Evolutionary conservation across 306 rosid genomes (phyloP).

Genomic region (Sphenostylis stenocarpa): DNA sequence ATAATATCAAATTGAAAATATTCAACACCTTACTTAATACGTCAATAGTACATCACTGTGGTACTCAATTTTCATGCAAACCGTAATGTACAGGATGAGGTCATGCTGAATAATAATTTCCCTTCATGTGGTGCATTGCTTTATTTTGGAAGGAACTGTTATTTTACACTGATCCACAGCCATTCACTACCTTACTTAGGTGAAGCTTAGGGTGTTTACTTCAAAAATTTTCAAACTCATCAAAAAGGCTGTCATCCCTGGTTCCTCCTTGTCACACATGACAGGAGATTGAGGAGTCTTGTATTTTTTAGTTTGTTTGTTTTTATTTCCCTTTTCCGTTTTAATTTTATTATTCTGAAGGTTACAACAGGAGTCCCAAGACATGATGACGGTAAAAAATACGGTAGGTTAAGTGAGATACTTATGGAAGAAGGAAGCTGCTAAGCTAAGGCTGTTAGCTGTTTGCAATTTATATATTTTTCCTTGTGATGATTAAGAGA

Average conservation of each 20-base stretch:
- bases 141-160: background rate
- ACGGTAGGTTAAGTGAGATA: background rate
- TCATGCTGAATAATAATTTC: background rate
- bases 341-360: background rate
- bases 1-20: conserved; percentile 24
- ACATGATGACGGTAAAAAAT: background rate
- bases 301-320: no score
- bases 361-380: background rate
- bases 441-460: background rate
- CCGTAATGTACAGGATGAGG: background rate
- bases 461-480: background rate
- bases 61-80: conserved; percentile 7
- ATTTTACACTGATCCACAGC: conserved; percentile 2
- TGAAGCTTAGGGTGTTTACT: background rate
- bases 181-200: background rate
- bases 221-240: background rate
- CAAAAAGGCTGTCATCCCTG: background rate
- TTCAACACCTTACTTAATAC: background rate
- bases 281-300: background rate
- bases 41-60: background rate
- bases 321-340: background rate
- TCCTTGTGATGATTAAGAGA: background rate
- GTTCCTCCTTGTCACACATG: background rate
- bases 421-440: background rate
- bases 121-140: background rate